Evolutionary conservation across 1,284 basidiomycete species (phyloP), one percentile per base, ranked within the genome.

Genomic region (Rhodotorula glutinis): DNA sequence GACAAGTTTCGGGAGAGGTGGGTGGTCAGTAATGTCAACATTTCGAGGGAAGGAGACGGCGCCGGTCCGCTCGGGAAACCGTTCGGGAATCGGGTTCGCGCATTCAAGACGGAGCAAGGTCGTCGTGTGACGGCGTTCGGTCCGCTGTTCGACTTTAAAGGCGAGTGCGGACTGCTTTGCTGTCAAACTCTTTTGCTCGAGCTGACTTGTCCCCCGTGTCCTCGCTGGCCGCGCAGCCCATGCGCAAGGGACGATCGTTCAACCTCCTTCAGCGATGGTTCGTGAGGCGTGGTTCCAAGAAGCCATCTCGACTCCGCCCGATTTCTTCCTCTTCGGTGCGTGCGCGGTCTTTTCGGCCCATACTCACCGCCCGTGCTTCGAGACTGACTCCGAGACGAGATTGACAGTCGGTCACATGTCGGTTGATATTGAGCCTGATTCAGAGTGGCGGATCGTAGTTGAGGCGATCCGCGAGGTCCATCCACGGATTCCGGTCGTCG

Each of bases 71-170:
- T 38, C 33, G 33, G 33, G 33, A 38, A 38, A 38, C 65, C 63
- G 23, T 62, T 73, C 46, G 77, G 77, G 23, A 63, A 71, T 33
- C 64, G 74, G 19, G 73, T 67, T 38, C 57, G 72, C 16, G 71
- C 71, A 55, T 76, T 77, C 30, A 63, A 49, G 58, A 78, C 77
- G 16, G 69, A 66, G 51, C 61, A 66, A 58, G 75, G 74, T 8
- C 54, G 75, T 25, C 70, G 62, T 17, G 75, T 78, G 9, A 75
- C 74, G 8, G 75, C 76, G 1, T 76, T 78, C 53, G 77, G 76
- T 2, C 70, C 75, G 21, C 61, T 77, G 40, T 78, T 78, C 52
- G 62, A 73, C 52, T 78, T 78, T 63, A 74, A 73, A 41, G 70
- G 73, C 21, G 21, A 21, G 17, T 63, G 56, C 62, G 62, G 30